Conservation (phyloP, 202 grass and related monocot species). For the Schoenoplectus triqueter region DNA sequence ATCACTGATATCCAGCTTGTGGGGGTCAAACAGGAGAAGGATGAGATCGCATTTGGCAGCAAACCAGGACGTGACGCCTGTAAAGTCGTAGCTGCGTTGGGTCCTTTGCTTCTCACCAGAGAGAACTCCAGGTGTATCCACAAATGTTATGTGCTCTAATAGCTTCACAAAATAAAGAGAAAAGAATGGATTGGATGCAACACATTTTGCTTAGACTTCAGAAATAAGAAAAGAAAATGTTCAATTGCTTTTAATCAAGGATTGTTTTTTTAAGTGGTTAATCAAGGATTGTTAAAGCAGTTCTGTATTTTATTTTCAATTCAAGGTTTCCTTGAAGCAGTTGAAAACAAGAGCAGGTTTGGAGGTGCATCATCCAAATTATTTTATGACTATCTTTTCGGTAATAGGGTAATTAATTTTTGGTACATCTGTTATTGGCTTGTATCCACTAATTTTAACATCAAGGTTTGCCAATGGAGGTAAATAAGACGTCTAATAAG, state of each 20-base stretch:
- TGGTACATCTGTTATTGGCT: neutral
- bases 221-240: neutral
- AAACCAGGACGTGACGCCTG: constrained; percentile 94
- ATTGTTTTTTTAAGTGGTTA: neutral
- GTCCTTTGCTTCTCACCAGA: constrained; percentile 97
- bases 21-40: constrained; percentile 94
- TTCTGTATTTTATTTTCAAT: constrained; percentile 7
- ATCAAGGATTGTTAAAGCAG: neutral
- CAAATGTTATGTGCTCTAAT: constrained; percentile 90
- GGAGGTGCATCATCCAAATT: neutral
- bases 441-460: neutral
- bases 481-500: neutral
- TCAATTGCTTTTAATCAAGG: constrained; percentile 17
- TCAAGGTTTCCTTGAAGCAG: neutral
- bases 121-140: constrained; percentile 92
- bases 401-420: neutral
- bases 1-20: constrained; percentile 98
- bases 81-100: constrained; percentile 91
- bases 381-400: neutral
- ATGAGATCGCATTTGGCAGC: constrained; percentile 97
- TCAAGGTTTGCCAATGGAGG: neutral
- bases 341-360: neutral
- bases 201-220: constrained; percentile 1
- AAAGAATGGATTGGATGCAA: neutral
- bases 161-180: constrained; percentile 58